A percentile compares a stretch with the other conserved stretches of the same genome.
These are phyloP conservation scores for Phlyctochytrium bullatum DNA, from an alignment of 192 early-diverging fungal genomes.

Conservation along the genomic window DNA sequence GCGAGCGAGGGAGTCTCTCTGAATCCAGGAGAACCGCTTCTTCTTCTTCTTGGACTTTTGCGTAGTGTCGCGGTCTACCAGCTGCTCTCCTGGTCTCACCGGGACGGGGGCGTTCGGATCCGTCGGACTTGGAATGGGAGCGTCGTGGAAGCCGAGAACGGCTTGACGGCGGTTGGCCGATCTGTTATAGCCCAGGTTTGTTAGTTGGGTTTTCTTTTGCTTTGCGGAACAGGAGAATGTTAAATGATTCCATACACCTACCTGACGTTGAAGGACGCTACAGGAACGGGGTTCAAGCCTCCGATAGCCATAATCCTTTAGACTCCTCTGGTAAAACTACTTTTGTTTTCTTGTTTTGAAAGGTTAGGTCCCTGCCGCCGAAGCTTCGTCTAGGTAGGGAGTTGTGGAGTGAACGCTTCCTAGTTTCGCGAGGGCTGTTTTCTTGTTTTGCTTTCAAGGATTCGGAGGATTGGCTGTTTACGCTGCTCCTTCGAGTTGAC, in stretches of 20 bases:
- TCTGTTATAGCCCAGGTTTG: background rate
- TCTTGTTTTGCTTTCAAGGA: too few relatives aligned
- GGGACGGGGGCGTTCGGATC: background rate
- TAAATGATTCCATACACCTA: background rate
- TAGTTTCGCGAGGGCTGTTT: too few relatives aligned
- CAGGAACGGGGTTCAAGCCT: background rate
- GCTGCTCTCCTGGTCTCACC: background rate
- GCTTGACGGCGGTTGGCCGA: too few relatives aligned
- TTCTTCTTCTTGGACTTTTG: background rate
- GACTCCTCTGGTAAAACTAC: too few relatives aligned
- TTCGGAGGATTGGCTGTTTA: too few relatives aligned
- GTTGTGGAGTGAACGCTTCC: too few relatives aligned
- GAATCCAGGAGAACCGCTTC: background rate
- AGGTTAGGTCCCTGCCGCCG: too few relatives aligned
- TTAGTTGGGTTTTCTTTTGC: background rate
- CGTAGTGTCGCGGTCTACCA: background rate
- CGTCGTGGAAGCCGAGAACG: too few relatives aligned
- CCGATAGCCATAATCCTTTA: slow-evolving; percentile 5
- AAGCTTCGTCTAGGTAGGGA: too few relatives aligned
- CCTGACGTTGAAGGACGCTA: background rate
- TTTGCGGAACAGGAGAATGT: background rate
- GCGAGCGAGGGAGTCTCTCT: slow-evolving; percentile 18
- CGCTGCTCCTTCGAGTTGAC: too few relatives aligned
- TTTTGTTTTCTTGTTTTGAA: too few relatives aligned
- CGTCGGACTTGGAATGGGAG: background rate